phyloP scores from a whole-genome alignment of 2,329 filamentous ascomycete genomes.

The Pseudopithomyces maydicus region DNA sequence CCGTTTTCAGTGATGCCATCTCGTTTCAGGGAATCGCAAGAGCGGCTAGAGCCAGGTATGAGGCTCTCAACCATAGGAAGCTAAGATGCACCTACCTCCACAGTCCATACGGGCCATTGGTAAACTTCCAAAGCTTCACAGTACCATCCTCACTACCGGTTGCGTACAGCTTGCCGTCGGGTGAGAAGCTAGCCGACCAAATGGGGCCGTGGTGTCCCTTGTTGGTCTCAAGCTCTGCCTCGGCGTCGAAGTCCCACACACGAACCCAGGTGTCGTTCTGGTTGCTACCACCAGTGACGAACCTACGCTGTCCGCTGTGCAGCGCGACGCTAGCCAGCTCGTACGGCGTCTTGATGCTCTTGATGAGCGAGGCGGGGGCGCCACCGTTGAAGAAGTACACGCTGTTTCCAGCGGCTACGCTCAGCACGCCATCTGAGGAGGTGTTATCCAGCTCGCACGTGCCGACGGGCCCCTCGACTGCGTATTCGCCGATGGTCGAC shows the following conservation, averaged over 20 bases:
- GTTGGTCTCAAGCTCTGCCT: conserved; percentile 84
- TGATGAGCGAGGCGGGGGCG: conserved; percentile 72
- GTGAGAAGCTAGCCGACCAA: conserved; percentile 93
- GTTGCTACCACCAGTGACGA: conserved; percentile 87
- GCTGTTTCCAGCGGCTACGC: conserved; percentile 91
- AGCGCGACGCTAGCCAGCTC: conserved; percentile 90
- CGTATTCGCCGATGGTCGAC: conserved; percentile 74
- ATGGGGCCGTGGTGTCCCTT: conserved; percentile 98
- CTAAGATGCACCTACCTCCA: conserved; percentile 57
- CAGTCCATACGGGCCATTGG: conserved; percentile 66
- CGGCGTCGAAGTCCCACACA: conserved; percentile 86
- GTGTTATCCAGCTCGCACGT: conserved; percentile 80
- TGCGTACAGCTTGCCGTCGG: conserved; percentile 93
- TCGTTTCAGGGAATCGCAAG: background rate
- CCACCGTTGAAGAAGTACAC: conserved; percentile 89
- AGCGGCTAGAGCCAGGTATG: background rate
- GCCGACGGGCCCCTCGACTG: conserved; percentile 82
- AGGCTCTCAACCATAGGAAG: background rate
- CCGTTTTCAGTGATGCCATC: background rate
- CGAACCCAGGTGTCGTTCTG: conserved; percentile 88
- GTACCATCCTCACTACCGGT: conserved; percentile 97
- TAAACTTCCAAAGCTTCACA: conserved; percentile 86
- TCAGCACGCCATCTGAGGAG: conserved; percentile 74
- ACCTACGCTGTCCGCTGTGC: conserved; percentile 77
- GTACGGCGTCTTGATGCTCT: conserved; percentile 78